Conservation (phyloP, 2,329 filamentous ascomycete species). For the Onygenales sp. region DNA sequence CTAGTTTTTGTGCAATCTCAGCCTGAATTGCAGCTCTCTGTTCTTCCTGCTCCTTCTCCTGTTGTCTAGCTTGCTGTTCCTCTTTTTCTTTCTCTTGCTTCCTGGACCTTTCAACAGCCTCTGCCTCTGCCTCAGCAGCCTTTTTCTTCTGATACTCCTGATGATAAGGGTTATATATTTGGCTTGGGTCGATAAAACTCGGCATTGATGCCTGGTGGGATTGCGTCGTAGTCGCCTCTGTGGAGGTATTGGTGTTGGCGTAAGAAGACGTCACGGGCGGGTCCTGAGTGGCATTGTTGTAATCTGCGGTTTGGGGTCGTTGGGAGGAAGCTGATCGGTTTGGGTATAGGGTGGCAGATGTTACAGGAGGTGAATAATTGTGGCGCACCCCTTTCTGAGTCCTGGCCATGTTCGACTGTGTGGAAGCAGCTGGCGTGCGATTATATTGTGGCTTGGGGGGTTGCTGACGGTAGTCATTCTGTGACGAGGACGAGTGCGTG, state of each 20-base stretch:
- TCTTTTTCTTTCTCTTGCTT: constrained; percentile 10
- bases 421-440: constrained; percentile 1
- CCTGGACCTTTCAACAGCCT: constrained; percentile 11
- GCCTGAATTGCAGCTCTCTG: neutral
- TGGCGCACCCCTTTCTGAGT: neutral
- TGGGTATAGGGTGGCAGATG: neutral
- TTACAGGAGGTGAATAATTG: neutral
- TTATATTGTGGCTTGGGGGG: constrained; percentile 3
- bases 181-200: constrained; percentile 43
- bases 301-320: neutral
- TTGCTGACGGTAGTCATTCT: neutral
- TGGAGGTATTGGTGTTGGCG: neutral
- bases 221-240: neutral
- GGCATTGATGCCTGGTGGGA: constrained; percentile 14
- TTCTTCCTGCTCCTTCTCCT: constrained; percentile 14
- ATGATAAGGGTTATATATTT: constrained; percentile 45
- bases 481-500: neutral
- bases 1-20: constrained; percentile 7
- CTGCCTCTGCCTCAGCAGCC: constrained; percentile 26
- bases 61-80: constrained; percentile 16
- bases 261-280: neutral
- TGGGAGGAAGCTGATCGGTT: neutral
- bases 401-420: neutral
- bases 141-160: constrained; percentile 36
- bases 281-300: neutral